phyloP scores from a whole-genome alignment of 768 basidiomycete species.

The Baorangia bicolor region DNA sequence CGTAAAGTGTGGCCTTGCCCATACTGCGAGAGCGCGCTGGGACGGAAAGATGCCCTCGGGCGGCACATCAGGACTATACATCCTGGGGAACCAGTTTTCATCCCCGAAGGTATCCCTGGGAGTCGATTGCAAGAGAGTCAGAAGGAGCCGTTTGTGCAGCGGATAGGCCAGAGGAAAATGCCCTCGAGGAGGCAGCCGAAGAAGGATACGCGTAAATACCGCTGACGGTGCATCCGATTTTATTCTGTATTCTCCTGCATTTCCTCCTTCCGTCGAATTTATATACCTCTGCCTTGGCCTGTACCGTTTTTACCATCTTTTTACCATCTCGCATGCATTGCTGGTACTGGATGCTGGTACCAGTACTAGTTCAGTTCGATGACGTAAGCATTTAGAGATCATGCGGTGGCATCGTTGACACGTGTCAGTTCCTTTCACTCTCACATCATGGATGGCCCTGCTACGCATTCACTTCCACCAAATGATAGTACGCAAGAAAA shows the following conservation, averaged over 20 bases:
- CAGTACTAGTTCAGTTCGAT: not conserved
- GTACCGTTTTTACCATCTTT: not conserved
- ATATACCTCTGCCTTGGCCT: not conserved
- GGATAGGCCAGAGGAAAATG: conserved; percentile 8
- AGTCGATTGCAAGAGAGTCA: not conserved
- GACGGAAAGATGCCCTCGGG: conserved; percentile 27
- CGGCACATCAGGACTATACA: conserved; percentile 25
- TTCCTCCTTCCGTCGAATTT: not conserved
- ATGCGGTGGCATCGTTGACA: not conserved
- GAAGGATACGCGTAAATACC: conserved; percentile 6
- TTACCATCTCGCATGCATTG: not conserved
- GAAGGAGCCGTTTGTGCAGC: not conserved
- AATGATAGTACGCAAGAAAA: conserved; percentile 6
- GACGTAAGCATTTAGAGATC: conserved; percentile 11
- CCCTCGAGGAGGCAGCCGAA: not conserved
- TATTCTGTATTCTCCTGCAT: not conserved
- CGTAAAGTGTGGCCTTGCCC: conserved; percentile 27
- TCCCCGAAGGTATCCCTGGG: not conserved
- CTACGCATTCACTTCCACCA: not conserved
- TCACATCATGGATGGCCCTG: conserved; percentile 14
- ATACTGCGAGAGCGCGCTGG: conserved; percentile 17
- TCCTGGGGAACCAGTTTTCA: not conserved
- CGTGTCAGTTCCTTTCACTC: not conserved
- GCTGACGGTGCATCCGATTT: not conserved
- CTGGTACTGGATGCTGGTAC: not conserved